Evolutionary conservation across 805 yeast species (phyloP), one percentile per base, ranked within the genome.

Genomic region (Sugiyamaella chiloensis): DNA sequence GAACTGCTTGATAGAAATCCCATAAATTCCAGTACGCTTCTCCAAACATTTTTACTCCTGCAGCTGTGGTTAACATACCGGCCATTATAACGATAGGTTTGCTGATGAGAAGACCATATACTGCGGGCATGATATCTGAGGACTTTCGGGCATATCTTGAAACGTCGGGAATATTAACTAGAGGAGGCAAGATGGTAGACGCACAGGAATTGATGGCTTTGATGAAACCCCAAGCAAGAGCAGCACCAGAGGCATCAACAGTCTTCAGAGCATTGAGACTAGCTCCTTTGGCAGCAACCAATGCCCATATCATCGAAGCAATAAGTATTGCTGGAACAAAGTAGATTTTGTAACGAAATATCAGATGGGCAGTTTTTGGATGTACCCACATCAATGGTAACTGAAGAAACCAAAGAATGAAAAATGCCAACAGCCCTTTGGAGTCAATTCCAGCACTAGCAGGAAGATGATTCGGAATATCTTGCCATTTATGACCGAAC

Each of bases 21-120:
- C 77, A 54, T 71, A 71, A 53, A 72, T 64, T 7, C 74, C 69
- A 20, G 75, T 72, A 39, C 71, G 47, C n/a, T 75, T 70, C 55
- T 72, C 70, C 58, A 74, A 71, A 26, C 71, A 32, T 7, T 75
- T 74, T 42, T 70, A 67, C 14, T 72, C 65, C 21, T 65, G 58
- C 21, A 47, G 34, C 40, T 51, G 55, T 34, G 5, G 37, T 34
- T 9, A 34, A 21, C 37, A 34, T 34, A 11, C 37, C 37, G 4
- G 37, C 37, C 37, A 34, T 34, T 4, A 34, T 34, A 14, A 34
- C 37, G 19, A 34, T 34, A 4, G 37, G 37, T 16, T 34, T 34
- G 37, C 37, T 34, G 19, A 34, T 12, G 5, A 34, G 20, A 16
- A 34, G 37, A 19, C 37, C 37, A 34, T 34, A 34, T 14, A 34